Evolutionary conservation across 1,284 basidiomycete species (phyloP).

Genomic region (Moniliella sp.): DNA sequence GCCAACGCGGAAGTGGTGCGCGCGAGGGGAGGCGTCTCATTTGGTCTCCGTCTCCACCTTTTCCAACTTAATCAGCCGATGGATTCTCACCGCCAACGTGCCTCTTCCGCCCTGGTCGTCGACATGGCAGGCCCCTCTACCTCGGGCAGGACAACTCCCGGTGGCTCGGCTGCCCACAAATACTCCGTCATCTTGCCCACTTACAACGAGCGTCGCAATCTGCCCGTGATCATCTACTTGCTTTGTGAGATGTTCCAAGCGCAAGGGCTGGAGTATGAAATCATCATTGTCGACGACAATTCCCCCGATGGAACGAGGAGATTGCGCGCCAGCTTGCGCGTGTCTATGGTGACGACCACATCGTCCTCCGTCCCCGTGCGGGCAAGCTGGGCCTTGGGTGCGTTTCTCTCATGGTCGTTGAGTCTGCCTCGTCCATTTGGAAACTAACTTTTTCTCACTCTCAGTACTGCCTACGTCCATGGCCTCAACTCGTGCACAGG

Average conservation of each 20-base stretch:
- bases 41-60: too few relatives aligned
- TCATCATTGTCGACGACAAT: conserved; percentile 72
- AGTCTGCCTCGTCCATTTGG: not conserved
- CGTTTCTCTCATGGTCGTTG: conserved; percentile 12
- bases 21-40: too few relatives aligned
- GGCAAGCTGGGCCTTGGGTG: conserved; percentile 73
- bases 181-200: conserved; percentile 57
- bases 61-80: too few relatives aligned
- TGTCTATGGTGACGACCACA: conserved; percentile 60
- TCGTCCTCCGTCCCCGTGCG: conserved; percentile 60
- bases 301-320: conserved; percentile 74
- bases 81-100: too few relatives aligned
- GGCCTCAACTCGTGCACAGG: conserved; percentile 66
- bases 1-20: too few relatives aligned
- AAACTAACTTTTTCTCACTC: conserved; percentile 1
- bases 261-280: conserved; percentile 45
- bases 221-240: conserved; percentile 49
- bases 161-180: too few relatives aligned
- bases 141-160: too few relatives aligned
- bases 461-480: conserved; percentile 74
- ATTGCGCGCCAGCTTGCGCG: conserved; percentile 53
- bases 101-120: too few relatives aligned
- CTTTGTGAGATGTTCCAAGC: conserved; percentile 9
- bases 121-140: too few relatives aligned
- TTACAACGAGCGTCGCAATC: conserved; percentile 75